These are phyloP conservation scores for Lodderomyces parapsilosis DNA, from an alignment of 1,139 yeast genomes.

Conservation along the genomic window DNA sequence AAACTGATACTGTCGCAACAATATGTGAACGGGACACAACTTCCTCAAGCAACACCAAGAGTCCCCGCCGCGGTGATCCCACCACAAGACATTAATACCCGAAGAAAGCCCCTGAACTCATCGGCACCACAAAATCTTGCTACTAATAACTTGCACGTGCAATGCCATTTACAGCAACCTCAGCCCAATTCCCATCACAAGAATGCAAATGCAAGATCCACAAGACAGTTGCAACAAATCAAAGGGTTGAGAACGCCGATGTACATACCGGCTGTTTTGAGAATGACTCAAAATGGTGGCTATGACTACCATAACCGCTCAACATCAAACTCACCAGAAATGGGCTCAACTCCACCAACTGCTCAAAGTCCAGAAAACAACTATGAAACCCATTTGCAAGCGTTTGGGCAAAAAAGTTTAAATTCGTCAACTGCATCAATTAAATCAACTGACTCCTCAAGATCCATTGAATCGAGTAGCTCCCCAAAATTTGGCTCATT, in stretches of 20 bases:
- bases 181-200: conserved; percentile 11
- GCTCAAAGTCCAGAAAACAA: conserved; percentile 9
- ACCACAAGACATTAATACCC: conserved; percentile 23
- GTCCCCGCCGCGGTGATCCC: conserved; percentile 28
- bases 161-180: conserved; percentile 5
- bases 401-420: conserved; percentile 9
- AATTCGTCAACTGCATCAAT: conserved; percentile 27
- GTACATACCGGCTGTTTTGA: conserved; percentile 85
- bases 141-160: neutral
- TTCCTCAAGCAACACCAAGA: conserved; percentile 4
- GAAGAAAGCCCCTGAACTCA: conserved; percentile 15
- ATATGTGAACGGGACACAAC: conserved; percentile 2
- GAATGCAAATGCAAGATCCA: conserved; percentile 10
- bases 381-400: conserved; percentile 13
- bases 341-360: conserved; percentile 21
- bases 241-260: conserved; percentile 78
- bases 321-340: conserved; percentile 59
- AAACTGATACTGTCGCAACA: conserved; percentile 4
- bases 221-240: conserved; percentile 50
- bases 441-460: conserved; percentile 36
- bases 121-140: conserved; percentile 1
- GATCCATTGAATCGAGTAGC: conserved; percentile 29
- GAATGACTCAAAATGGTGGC: conserved; percentile 39
- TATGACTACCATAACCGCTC: conserved; percentile 13
- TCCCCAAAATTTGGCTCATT: conserved; percentile 16